Conservation (phyloP, 208 protist genomes). For the Crithidia expoeki region DNA sequence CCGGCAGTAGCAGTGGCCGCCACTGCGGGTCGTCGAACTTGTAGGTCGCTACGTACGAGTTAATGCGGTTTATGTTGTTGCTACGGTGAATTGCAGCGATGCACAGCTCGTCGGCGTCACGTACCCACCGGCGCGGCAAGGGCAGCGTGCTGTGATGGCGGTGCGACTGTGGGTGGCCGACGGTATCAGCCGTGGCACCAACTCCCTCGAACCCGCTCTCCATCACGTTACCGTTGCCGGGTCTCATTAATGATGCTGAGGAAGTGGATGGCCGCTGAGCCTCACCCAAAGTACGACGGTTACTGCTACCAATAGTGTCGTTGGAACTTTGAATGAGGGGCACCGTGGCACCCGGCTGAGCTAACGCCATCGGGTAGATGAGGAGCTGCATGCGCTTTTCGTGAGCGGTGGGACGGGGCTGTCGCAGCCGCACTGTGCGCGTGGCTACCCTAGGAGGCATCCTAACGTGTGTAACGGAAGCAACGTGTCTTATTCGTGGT, state of each 20-base stretch:
- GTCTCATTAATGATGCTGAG: neutral
- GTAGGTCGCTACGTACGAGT: constrained; percentile 87
- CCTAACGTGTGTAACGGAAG: too few species aligned
- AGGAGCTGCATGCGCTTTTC: constrained; percentile 49
- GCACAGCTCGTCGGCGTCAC: constrained; percentile 86
- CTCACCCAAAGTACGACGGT: too few species aligned
- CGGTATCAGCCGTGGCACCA: neutral
- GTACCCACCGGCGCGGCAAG: constrained; percentile 72
- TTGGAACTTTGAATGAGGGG: constrained; percentile 44
- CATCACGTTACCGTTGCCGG: neutral
- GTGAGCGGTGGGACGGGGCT: neutral
- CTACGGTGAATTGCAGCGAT: constrained; percentile 73
- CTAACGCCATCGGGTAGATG: constrained; percentile 77
- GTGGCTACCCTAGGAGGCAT: constrained; percentile 22
- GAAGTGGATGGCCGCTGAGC: neutral
- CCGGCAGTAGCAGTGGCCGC: constrained; percentile 74
- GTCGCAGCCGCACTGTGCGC: constrained; percentile 24
- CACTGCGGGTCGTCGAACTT: constrained; percentile 89
- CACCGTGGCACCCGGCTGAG: constrained; percentile 56
- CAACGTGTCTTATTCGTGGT: too few species aligned
- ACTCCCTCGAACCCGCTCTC: neutral
- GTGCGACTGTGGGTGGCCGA: neutral
- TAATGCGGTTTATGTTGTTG: constrained; percentile 79
- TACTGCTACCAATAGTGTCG: neutral
- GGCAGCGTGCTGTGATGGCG: constrained; percentile 9